These are phyloP conservation scores for Pseudogymnoascus sp. DNA, from an alignment of 2,329 filamentous ascomycete species.

Conservation along the genomic window DNA sequence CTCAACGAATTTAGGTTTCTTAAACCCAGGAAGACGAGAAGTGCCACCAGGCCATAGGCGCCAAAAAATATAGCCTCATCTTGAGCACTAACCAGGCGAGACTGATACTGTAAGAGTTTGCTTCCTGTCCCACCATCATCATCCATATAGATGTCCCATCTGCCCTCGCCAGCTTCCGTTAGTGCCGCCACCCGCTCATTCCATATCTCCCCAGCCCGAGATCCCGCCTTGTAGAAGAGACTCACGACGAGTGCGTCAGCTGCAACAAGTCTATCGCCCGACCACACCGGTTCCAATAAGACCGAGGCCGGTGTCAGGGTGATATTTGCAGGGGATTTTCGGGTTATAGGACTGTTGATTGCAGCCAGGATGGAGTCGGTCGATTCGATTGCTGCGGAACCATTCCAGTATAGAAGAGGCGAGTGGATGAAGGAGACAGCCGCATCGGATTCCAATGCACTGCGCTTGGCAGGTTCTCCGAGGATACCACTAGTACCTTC, in stretches of 20 bases:
- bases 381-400: constrained; percentile 34
- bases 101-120: constrained; percentile 13
- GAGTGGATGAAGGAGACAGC: constrained; percentile 38
- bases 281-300: constrained; percentile 44
- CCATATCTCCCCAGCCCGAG: constrained; percentile 35
- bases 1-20: not conserved
- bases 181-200: constrained; percentile 22
- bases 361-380: constrained; percentile 39
- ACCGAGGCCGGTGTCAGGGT: constrained; percentile 44
- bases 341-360: constrained; percentile 36
- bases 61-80: not conserved
- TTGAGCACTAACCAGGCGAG: not conserved
- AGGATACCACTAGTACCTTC: not conserved
- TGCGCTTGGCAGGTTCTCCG: not conserved
- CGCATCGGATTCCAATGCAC: not conserved
- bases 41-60: not conserved
- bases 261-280: constrained; percentile 36
- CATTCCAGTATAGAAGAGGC: constrained; percentile 47
- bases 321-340: constrained; percentile 38
- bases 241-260: constrained; percentile 47
- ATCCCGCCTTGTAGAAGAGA: constrained; percentile 39
- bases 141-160: constrained; percentile 20
- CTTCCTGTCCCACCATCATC: constrained; percentile 17
- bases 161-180: constrained; percentile 14
- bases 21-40: not conserved